Evolutionary conservation across 306 rosid genomes (phyloP).

Genomic region (Begonia peltatifolia): DNA sequence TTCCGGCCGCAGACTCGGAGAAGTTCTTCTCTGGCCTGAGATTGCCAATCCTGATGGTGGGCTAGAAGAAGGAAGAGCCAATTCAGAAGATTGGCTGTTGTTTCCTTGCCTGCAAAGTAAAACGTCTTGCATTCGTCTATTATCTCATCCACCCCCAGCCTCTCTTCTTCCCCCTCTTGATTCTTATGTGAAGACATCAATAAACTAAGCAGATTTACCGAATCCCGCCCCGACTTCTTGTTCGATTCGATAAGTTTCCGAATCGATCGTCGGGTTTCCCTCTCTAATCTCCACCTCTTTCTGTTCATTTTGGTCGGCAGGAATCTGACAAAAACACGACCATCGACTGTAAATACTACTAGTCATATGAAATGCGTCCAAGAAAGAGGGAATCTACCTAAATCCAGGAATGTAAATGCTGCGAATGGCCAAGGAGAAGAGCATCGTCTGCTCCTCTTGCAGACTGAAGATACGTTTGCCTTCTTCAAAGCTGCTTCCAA

Average conservation of each 20-base stretch:
- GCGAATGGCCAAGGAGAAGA: constrained; percentile 26
- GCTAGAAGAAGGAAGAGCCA: constrained; percentile 51
- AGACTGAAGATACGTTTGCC: constrained; percentile 58
- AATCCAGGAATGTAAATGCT: constrained; percentile 69
- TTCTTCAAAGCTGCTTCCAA: constrained; percentile 61
- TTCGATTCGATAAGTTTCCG: constrained; percentile 25
- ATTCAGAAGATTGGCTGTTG: constrained; percentile 48
- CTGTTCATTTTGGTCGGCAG: constrained; percentile 64
- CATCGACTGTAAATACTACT: no score
- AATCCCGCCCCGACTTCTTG: constrained; percentile 13
- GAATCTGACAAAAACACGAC: constrained; percentile 18
- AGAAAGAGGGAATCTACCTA: constrained; percentile 16
- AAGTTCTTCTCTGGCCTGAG: constrained; percentile 54
- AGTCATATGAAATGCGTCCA: no score
- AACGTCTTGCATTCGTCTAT: constrained; percentile 67
- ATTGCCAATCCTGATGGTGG: constrained; percentile 58
- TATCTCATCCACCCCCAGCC: constrained; percentile 35
- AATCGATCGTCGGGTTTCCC: constrained; percentile 48
- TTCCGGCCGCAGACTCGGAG: constrained; percentile 12
- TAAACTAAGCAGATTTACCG: constrained; percentile 32
- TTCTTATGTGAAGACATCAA: constrained; percentile 45
- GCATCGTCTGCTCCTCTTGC: constrained; percentile 52
- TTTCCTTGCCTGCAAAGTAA: constrained; percentile 64
- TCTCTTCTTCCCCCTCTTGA: constrained; percentile 48
- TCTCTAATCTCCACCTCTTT: constrained; percentile 56